Evolutionary conservation across 2,329 filamentous ascomycete genomes (phyloP).

Genomic region (Diaporthe australafricana): DNA sequence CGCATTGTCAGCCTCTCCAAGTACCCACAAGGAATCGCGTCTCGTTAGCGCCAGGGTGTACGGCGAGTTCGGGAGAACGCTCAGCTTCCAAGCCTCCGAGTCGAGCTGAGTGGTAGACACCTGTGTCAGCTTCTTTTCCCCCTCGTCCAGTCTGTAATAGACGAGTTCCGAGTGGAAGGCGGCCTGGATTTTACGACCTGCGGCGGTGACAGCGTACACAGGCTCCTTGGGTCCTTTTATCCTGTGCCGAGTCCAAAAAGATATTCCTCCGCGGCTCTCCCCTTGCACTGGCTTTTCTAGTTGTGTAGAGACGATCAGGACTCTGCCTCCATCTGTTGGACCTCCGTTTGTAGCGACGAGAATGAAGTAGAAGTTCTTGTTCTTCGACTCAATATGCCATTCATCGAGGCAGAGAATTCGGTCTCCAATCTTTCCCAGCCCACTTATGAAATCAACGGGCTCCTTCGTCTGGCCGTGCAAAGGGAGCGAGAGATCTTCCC

Average conservation of each 20-base stretch:
- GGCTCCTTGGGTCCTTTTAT: constrained; percentile 56
- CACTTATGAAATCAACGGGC: constrained; percentile 61
- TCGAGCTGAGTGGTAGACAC: constrained; percentile 60
- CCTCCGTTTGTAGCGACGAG: constrained; percentile 64
- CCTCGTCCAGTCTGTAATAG: constrained; percentile 54
- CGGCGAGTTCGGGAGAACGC: constrained; percentile 57
- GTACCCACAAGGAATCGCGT: constrained; percentile 66
- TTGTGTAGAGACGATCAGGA: constrained; percentile 67
- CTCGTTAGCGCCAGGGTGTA: constrained; percentile 63
- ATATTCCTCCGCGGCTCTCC: constrained; percentile 50
- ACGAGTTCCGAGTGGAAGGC: constrained; percentile 49
- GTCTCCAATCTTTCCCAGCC: constrained; percentile 68
- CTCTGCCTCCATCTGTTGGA: constrained; percentile 53
- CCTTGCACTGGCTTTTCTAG: constrained; percentile 42
- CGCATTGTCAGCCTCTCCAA: constrained; percentile 49
- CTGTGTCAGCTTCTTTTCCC: constrained; percentile 62
- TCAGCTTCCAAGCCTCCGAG: constrained; percentile 57
- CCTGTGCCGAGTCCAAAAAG: constrained; percentile 66
- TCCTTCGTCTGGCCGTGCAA: constrained; percentile 50
- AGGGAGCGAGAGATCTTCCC: constrained; percentile 58
- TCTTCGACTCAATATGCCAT: constrained; percentile 70
- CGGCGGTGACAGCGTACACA: constrained; percentile 61
- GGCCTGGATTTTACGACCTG: constrained; percentile 26
- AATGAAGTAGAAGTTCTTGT: constrained; percentile 71
- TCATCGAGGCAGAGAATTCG: constrained; percentile 71